These are phyloP conservation scores for Conticribra guillardii DNA, from an alignment of 108 stramenopile genomes.

Conservation along the genomic window DNA sequence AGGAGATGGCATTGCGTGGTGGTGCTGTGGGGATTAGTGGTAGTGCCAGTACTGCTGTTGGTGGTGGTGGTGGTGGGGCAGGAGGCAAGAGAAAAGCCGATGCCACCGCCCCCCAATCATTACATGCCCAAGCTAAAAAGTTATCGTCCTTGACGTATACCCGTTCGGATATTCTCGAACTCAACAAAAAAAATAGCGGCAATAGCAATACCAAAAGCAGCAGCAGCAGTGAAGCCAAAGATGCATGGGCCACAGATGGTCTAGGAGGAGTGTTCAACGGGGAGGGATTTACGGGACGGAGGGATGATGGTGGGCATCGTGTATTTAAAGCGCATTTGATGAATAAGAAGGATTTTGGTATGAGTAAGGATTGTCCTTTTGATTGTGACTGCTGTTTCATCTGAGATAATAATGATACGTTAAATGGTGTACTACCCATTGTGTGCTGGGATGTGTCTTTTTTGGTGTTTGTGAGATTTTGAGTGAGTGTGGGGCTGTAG, in stretches of 20 bases:
- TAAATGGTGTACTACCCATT: too few species aligned
- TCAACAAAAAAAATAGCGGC: conserved; percentile 30
- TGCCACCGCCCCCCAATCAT: conserved; percentile 12
- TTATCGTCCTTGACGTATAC: conserved; percentile 33
- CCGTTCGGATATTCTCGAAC: conserved; percentile 21
- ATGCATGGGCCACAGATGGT: conserved; percentile 84
- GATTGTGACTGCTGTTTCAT: conserved; percentile 92
- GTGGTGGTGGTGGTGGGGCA: not conserved
- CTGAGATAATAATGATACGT: too few species aligned
- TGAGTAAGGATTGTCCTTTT: conserved; percentile 80
- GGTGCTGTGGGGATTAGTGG: conserved; percentile 1
- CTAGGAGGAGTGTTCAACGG: conserved; percentile 81
- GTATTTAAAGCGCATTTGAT: conserved; percentile 89
- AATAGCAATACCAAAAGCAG: too few species aligned
- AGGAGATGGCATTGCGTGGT: conserved; percentile 17
- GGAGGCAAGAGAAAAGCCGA: conserved; percentile 3
- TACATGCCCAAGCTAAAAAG: conserved; percentile 29
- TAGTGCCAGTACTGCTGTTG: not conserved
- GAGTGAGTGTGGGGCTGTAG: too few species aligned
- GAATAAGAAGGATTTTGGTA: conserved; percentile 78
- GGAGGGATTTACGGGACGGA: conserved; percentile 85
- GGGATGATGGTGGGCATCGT: conserved; percentile 74
- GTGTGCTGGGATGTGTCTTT: too few species aligned
- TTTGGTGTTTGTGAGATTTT: too few species aligned
- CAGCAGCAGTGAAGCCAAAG: conserved; percentile 16